These are phyloP conservation scores for Straminergon stramineum DNA, from an alignment of 225 moss, liverwort and hornwort species.

Conservation along the genomic window DNA sequence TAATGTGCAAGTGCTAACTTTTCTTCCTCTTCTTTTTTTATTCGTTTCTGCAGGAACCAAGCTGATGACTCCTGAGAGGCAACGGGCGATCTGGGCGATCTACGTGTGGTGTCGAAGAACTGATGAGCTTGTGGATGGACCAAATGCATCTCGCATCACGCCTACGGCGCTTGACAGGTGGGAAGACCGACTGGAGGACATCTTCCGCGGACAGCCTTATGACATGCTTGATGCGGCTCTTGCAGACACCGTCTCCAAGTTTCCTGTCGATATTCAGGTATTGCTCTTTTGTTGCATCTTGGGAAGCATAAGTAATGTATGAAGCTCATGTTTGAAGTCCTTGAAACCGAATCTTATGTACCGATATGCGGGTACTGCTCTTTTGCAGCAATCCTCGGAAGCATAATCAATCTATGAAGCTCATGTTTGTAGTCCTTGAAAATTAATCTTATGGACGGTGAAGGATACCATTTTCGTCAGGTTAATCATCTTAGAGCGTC, in stretches of 20 bases:
- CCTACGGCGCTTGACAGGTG: conserved; percentile 86
- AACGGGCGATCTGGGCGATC: conserved; percentile 93
- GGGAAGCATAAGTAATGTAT: neutral
- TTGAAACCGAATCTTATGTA: neutral
- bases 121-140: conserved; percentile 94
- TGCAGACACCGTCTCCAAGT: conserved; percentile 71
- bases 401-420: neutral
- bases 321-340: neutral
- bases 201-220: conserved; percentile 85
- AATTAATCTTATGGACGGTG: neutral
- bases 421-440: neutral
- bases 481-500: neutral
- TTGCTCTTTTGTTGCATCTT: neutral
- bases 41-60: conserved; percentile 54
- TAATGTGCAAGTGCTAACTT: neutral
- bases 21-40: neutral
- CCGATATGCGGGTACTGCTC: neutral
- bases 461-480: neutral
- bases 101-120: conserved; percentile 99
- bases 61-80: conserved; percentile 86
- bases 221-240: conserved; percentile 98
- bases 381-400: neutral
- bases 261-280: conserved; percentile 94
- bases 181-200: conserved; percentile 88
- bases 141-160: conserved; percentile 84